Percentiles rank a stretch among this genome's conserved stretches.
Conservation (phyloP, 257 asterid genomes). For the Nicotiana attenuata region DNA sequence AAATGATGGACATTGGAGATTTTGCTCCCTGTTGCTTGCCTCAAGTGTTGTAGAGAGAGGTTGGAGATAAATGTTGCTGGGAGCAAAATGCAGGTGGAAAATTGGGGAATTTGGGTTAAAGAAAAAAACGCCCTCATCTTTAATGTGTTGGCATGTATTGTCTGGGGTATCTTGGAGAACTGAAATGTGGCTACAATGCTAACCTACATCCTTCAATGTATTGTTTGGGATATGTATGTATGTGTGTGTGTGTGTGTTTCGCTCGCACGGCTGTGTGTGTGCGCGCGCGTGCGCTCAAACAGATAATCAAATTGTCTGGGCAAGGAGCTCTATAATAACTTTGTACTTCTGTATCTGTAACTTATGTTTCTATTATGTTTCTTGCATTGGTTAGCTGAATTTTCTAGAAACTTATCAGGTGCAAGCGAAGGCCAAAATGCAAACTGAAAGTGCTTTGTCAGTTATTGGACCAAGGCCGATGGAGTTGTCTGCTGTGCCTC, state of each 20-base stretch:
- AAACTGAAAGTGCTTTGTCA: conserved; percentile 82
- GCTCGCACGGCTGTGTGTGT: no score
- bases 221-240: no score
- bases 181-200: background rate
- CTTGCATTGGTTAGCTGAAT: background rate
- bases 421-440: conserved; percentile 39
- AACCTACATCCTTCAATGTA: no score
- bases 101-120: background rate
- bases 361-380: background rate
- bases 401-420: background rate
- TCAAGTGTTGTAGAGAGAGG: background rate
- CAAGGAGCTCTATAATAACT: background rate
- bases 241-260: no score
- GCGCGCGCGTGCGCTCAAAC: no score
- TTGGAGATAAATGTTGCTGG: background rate
- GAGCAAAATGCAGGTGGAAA: background rate
- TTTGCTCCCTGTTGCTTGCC: background rate
- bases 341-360: background rate
- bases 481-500: conserved; percentile 46
- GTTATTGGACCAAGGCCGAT: conserved; percentile 78
- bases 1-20: background rate
- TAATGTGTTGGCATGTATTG: background rate
- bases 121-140: background rate
- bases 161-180: background rate
- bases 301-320: background rate